Evolutionary conservation across 192 early-diverging fungal species (phyloP).

Genomic region (Chytriomyces sp.): DNA sequence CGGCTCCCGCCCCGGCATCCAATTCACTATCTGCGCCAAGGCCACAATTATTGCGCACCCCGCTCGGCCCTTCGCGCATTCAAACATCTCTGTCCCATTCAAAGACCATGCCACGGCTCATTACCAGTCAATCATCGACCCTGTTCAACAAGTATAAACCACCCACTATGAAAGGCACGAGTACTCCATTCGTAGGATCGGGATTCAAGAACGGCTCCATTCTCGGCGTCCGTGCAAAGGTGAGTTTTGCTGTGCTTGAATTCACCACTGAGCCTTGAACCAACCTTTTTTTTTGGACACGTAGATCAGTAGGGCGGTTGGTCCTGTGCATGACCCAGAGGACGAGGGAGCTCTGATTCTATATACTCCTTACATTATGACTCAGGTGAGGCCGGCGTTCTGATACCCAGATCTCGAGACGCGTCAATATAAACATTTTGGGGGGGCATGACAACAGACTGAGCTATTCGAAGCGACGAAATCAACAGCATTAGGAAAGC

Average conservation of each 20-base stretch:
- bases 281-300: slow-evolving; percentile 43
- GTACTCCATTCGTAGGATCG: slow-evolving; percentile 12
- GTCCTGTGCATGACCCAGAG: slow-evolving; percentile 82
- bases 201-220: slow-evolving; percentile 37
- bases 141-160: slow-evolving; percentile 23
- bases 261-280: too few species aligned
- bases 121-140: not conserved
- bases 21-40: not conserved
- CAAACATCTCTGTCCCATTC: not conserved
- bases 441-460: slow-evolving; percentile 7
- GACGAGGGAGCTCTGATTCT: slow-evolving; percentile 84
- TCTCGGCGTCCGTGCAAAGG: slow-evolving; percentile 26
- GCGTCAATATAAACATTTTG: not conserved
- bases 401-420: too few species aligned
- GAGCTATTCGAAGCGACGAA: slow-evolving; percentile 51
- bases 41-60: not conserved
- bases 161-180: slow-evolving; percentile 21
- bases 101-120: not conserved
- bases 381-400: slow-evolving; percentile 5
- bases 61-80: not conserved
- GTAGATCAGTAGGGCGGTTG: slow-evolving; percentile 51
- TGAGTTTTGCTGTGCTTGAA: not conserved
- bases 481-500: slow-evolving; percentile 26
- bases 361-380: slow-evolving; percentile 67
- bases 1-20: not conserved